A percentile compares a stretch with the other conserved stretches of the same genome.
These are phyloP conservation scores for Brassica nigra DNA, from an alignment of 345 rosid species.

Conservation along the genomic window DNA sequence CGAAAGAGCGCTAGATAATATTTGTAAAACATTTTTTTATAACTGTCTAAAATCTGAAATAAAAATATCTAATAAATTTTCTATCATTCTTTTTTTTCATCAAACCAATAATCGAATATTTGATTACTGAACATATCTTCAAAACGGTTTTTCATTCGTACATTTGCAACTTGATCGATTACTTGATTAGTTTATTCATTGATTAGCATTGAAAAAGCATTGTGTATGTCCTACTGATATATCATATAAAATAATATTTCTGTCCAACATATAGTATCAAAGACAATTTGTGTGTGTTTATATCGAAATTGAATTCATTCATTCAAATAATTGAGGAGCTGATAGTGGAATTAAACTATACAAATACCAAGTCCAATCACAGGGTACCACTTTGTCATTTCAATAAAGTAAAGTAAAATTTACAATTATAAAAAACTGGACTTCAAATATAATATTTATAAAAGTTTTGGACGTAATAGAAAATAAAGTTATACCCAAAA, in stretches of 20 bases:
- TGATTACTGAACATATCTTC: not conserved
- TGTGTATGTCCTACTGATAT: not conserved
- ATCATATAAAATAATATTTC: not conserved
- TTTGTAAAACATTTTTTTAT: not conserved
- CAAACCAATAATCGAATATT: not conserved
- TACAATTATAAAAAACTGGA: no score
- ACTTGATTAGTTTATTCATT: not conserved
- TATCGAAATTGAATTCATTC: not conserved
- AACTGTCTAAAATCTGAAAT: not conserved
- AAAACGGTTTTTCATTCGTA: not conserved
- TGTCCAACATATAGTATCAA: not conserved
- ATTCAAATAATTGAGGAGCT: not conserved
- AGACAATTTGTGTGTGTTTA: not conserved
- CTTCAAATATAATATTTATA: not conserved
- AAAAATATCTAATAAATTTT: not conserved
- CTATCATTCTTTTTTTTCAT: not conserved
- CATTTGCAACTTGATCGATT: not conserved
- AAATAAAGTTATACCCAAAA: not conserved
- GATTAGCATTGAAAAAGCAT: not conserved
- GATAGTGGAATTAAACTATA: not conserved
- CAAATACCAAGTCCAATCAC: slow-evolving; percentile 1
- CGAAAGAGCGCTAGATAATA: not conserved
- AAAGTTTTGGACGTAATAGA: not conserved
- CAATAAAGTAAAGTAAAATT: not conserved
- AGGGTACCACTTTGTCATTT: slow-evolving; percentile 10